Evolutionary conservation across 306 rosid genomes (phyloP).

Genomic region (Rubus parviflorus): DNA sequence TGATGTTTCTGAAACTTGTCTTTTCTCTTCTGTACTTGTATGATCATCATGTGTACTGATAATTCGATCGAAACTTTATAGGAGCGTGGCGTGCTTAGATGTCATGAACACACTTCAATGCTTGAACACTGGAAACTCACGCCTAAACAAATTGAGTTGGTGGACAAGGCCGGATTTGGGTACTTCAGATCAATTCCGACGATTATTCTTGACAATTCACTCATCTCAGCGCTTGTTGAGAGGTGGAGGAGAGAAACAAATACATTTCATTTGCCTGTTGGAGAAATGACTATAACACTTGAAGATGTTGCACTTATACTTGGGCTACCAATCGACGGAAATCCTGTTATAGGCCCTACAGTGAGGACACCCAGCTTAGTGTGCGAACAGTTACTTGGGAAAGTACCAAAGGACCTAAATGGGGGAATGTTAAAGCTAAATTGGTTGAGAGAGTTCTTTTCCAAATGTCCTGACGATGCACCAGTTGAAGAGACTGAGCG

Average conservation of each 20-base stretch:
- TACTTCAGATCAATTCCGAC: constrained; percentile 76
- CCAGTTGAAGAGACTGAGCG: constrained; percentile 52
- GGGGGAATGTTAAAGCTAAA: constrained; percentile 96
- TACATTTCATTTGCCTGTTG: constrained; percentile 77
- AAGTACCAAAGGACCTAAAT: constrained; percentile 77
- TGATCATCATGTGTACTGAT: not conserved
- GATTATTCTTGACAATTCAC: constrained; percentile 81
- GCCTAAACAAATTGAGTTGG: constrained; percentile 65
- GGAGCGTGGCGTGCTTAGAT: constrained; percentile 95
- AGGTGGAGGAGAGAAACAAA: constrained; percentile 99
- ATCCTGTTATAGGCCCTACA: constrained; percentile 74
- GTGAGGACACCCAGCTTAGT: constrained; percentile 55
- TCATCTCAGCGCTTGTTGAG: constrained; percentile 88
- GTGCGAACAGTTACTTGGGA: constrained; percentile 78
- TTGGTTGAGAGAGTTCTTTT: constrained; percentile 86
- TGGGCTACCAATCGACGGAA: constrained; percentile 79
- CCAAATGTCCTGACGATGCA: constrained; percentile 76
- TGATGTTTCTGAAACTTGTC: not conserved
- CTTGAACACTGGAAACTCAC: constrained; percentile 94
- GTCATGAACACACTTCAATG: constrained; percentile 93
- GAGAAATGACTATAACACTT: constrained; percentile 88
- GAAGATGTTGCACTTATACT: constrained; percentile 89
- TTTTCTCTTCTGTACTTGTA: not conserved
- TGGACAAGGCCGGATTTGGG: constrained; percentile 83
- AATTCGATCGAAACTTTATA: constrained; percentile 13